Base-by-base conservation (phyloP, 306 rosid species). In the Corylus heterophylla region DNA sequence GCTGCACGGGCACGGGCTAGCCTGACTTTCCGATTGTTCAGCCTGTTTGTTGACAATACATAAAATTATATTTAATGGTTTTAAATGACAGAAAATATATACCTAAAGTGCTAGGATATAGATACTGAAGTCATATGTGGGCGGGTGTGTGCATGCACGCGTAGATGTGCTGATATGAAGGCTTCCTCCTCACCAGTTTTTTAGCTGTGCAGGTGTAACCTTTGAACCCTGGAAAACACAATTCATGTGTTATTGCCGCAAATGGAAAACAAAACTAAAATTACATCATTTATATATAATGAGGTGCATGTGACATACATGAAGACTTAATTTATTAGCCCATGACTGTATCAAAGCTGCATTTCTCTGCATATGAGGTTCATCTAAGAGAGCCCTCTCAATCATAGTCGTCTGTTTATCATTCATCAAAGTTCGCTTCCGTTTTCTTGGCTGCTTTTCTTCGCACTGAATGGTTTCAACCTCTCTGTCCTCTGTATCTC, bases 311-410 rank as follows among this genome's bases (percentile, higher is more conserved):
- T 73, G 54, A 86, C 98, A 35, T 90, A 95, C 98, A 81, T 91
- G 86, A 78, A 5, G 18, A 81, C 93, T 84, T 85, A 95, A 83
- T 92, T 88, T 87, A 74, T 89, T 92, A 18, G 98, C 97, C 98
- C 97, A 95, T 47, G 87, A 82, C 78, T 86, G 94, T 74, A 95
- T 83, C 25, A 72, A 86, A 81, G 89, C 79, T 59, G 97, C 85
- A 80, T 91, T 90, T 68, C 98, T 85, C 77, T 95, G 98, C 98
- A 95, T 92, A 52, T 92, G 98, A 78, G 98, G 98, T 87, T 93
- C 94, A 81, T 89, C 93, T 71, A 87, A 27, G 74, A 95, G 85
- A 17, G 97, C 98, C 54, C 71, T 89, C 89, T 95, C 98, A 50
- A 92, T 92, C 61, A 89, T 50, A 16, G 61, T 31, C 80, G 91